Base-by-base conservation (phyloP, 768 basidiomycete genomes). In the Lactarius pseudohatsudake region DNA sequence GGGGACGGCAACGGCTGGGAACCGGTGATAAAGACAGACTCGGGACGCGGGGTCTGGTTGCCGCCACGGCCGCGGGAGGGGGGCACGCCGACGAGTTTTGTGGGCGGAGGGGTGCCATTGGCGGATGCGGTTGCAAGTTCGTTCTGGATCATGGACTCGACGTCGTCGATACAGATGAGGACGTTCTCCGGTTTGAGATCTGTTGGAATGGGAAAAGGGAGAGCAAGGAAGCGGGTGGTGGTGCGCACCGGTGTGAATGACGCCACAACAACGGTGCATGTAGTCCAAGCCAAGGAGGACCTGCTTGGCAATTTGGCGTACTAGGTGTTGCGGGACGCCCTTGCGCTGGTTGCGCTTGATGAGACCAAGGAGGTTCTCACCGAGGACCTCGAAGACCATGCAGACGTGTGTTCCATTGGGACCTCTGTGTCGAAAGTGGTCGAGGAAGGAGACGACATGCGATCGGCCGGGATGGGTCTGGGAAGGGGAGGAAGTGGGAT, bases 351-450 rank as follows among this genome's bases (percentile, higher is more conserved):
- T 94, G 13, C 96, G 86, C 78, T 97, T 98, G 84, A 98, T 97
- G 72, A 99, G 85, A 5, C 91, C 95, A 2, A 98, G 85, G 2
- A 99, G 81, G 75, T 96, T 98, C 79, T 99, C 96, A 67, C 96
- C 97, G 10, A 99, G 85, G 30, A 98, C 97, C 77, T 99, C 97
- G 74, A 98, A 98, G 16, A 97, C 95, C 97, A 99, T 98, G 83
- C 97, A 98, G 71, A 99, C 92, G 78, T 99, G 97, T 18, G 86
- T 89, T 43, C 97, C 97, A 76, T 99, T 97, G 11, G 95, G 95
- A 1, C 97, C 97, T 68, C 91, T 91, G 79, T 98, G 97, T 32
- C 89, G 85, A 77, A 99, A 99, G 76, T 98, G 94, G 80, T 99
- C 96, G 57, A 98, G 90, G 76, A 98, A 94, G 16, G 91, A 92